Conservation (phyloP, 768 basidiomycete species). For the Calocybe indica region DNA sequence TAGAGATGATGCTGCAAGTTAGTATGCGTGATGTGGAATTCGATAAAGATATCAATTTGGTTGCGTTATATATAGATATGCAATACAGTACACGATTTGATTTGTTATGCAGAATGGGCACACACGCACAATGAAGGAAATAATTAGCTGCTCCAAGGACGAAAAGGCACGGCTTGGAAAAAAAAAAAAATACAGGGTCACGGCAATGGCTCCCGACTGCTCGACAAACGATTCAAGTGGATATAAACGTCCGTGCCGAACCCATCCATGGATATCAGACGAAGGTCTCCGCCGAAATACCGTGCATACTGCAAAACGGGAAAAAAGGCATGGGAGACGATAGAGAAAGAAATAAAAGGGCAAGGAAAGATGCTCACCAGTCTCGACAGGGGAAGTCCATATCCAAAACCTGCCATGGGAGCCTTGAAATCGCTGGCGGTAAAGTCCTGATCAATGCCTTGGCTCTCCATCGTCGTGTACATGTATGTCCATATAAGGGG, state of each 20-base stretch:
- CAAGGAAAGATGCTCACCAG: slow-evolving; percentile 48
- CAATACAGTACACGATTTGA: too few species aligned
- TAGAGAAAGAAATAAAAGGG: not conserved
- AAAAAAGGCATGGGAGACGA: not conserved
- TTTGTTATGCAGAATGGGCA: too few species aligned
- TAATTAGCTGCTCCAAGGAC: too few species aligned
- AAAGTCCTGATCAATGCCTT: slow-evolving; percentile 72
- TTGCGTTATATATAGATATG: too few species aligned
- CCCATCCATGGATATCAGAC: slow-evolving; percentile 98
- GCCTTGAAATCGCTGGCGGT: slow-evolving; percentile 89
- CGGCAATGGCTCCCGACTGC: slow-evolving; percentile 73
- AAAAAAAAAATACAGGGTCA: slow-evolving; percentile 16
- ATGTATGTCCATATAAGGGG: slow-evolving; percentile 99
- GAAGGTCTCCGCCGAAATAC: slow-evolving; percentile 91
- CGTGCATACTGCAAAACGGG: slow-evolving; percentile 67
- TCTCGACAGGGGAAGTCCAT: slow-evolving; percentile 88
- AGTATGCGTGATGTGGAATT: too few species aligned
- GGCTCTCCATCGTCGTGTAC: slow-evolving; percentile 83
- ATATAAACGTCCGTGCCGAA: slow-evolving; percentile 94
- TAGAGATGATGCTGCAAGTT: too few species aligned
- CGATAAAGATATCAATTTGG: too few species aligned
- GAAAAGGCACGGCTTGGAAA: too few species aligned
- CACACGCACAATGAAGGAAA: too few species aligned
- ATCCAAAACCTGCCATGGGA: slow-evolving; percentile 96
- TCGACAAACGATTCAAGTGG: slow-evolving; percentile 81